phyloP scores from a whole-genome alignment of 2,329 filamentous ascomycete genomes.

The Phaeosphaeriaceae sp. region DNA sequence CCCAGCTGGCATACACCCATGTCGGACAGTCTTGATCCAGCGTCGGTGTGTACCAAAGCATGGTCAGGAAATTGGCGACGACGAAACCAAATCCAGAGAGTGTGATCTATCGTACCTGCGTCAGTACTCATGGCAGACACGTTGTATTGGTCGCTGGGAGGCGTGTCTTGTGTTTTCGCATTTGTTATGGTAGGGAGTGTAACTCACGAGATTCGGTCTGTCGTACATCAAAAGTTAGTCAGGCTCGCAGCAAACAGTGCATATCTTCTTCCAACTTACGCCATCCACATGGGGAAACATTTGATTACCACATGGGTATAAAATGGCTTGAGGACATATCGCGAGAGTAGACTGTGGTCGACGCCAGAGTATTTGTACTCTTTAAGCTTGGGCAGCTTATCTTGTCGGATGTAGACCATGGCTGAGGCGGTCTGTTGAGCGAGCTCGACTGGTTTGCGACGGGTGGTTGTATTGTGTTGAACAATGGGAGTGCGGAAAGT shows the following conservation, averaged over 20 bases:
- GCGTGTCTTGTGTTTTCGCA: background rate
- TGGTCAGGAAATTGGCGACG: slow-evolving; percentile 84
- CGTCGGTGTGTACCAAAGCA: slow-evolving; percentile 95
- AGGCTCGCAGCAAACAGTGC: background rate
- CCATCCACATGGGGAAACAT: slow-evolving; percentile 95
- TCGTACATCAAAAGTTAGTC: slow-evolving; percentile 24
- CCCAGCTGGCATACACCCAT: slow-evolving; percentile 96
- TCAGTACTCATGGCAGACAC: background rate
- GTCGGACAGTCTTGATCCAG: slow-evolving; percentile 90
- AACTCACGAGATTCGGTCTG: slow-evolving; percentile 50
- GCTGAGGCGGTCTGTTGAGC: slow-evolving; percentile 12
- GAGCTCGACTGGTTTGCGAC: background rate
- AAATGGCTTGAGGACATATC: slow-evolving; percentile 96
- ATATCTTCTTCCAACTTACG: slow-evolving; percentile 60
- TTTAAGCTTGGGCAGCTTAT: slow-evolving; percentile 85
- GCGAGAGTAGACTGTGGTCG: slow-evolving; percentile 88
- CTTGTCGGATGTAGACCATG: slow-evolving; percentile 96
- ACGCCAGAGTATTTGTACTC: slow-evolving; percentile 95
- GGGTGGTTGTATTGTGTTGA: slow-evolving; percentile 17
- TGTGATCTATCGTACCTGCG: slow-evolving; percentile 69
- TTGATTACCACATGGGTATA: slow-evolving; percentile 95
- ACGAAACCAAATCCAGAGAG: slow-evolving; percentile 90
- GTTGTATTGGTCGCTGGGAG: background rate
- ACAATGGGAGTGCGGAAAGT: slow-evolving; percentile 13
- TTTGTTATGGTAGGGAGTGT: background rate